A percentile compares a stretch with the other conserved stretches of the same genome.
phyloP scores from a whole-genome alignment of 805 yeast genomes.

The Candida nitratophila region DNA sequence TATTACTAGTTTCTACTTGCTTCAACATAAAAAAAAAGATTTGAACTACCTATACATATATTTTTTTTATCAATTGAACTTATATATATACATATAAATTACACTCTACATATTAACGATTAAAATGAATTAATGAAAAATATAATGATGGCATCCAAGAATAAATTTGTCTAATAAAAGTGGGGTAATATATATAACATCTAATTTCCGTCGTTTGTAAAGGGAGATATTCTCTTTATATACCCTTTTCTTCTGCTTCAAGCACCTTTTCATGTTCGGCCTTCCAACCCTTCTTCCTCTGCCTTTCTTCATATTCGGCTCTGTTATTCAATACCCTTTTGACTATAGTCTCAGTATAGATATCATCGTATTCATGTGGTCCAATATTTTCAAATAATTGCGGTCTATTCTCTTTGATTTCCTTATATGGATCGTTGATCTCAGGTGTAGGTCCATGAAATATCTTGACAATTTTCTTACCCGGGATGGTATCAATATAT shows the following conservation, averaged over 20 bases:
- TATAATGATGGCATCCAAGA: no score
- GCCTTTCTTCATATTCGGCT: constrained; percentile 76
- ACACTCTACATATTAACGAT: not conserved
- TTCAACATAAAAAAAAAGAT: no score
- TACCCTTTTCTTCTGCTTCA: constrained; percentile 15
- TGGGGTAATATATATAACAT: no score
- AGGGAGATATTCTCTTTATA: no score
- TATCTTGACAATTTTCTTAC: constrained; percentile 30
- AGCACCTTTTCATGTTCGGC: constrained; percentile 39
- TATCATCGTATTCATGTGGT: constrained; percentile 52
- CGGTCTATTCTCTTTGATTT: constrained; percentile 13
- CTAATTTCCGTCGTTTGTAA: no score
- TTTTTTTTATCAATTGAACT: not conserved
- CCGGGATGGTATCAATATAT: constrained; percentile 34
- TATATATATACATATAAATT: not conserved
- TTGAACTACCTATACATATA: not conserved
- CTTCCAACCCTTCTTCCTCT: constrained; percentile 80
- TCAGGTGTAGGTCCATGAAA: constrained; percentile 54
- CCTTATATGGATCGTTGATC: constrained; percentile 24
- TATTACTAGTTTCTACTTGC: not conserved
- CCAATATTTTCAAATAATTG: constrained; percentile 34
- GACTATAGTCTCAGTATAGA: constrained; percentile 68
- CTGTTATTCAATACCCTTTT: constrained; percentile 64
- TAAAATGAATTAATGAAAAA: no score
- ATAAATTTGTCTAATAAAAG: no score